A percentile compares a stretch with the other conserved stretches of the same genome.
Conservation (phyloP, 108 stramenopile species). For the Nitzschia sp. region DNA sequence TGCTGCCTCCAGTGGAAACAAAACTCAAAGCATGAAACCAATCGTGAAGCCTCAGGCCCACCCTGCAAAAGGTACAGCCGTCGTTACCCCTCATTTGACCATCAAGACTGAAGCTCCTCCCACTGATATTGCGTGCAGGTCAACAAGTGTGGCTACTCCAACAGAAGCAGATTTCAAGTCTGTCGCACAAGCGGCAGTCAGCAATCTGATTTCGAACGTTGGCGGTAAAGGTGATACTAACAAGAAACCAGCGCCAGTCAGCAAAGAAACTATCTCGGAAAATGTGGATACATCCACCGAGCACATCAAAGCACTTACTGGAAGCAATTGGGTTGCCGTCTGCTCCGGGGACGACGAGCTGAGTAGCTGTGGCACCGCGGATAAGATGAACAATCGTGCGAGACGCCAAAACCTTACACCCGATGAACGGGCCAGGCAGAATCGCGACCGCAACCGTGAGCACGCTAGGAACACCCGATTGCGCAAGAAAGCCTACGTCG, state of each 20-base stretch:
- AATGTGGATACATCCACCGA: conserved; percentile 79
- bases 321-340: conserved; percentile 83
- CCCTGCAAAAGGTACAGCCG: background rate
- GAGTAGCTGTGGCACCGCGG: conserved; percentile 14
- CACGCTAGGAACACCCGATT: conserved; percentile 96
- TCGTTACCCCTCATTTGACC: conserved; percentile 3
- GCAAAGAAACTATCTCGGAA: conserved; percentile 11
- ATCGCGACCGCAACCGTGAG: conserved; percentile 95
- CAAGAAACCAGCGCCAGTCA: background rate
- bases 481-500: conserved; percentile 95
- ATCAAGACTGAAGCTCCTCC: conserved; percentile 10
- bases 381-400: conserved; percentile 62
- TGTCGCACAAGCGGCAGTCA: conserved; percentile 78
- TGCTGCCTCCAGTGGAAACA: conserved; percentile 17
- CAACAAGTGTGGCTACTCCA: too few relatives aligned
- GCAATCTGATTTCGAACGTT: conserved; percentile 68
- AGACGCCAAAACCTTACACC: conserved; percentile 76
- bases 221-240: conserved; percentile 21
- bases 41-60: background rate
- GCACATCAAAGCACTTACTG: conserved; percentile 82
- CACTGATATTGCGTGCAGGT: background rate
- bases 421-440: conserved; percentile 87
- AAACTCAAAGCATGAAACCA: background rate
- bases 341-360: conserved; percentile 37
- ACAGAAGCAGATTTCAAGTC: conserved; percentile 79